phyloP scores from a whole-genome alignment of 306 rosid species.

The Ammopiptanthus mongolicus region DNA sequence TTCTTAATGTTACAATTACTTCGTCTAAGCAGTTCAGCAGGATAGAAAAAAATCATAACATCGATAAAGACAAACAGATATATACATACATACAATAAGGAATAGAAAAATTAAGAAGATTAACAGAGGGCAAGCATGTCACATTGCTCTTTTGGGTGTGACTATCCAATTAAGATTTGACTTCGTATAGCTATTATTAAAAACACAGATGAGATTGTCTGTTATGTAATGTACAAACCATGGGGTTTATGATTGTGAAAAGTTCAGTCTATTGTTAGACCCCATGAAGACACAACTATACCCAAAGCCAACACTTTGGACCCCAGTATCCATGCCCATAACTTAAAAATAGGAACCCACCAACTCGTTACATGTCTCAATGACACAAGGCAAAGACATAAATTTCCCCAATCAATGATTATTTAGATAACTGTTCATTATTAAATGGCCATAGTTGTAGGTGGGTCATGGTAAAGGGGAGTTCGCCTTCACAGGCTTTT shows the following conservation, averaged over 20 bases:
- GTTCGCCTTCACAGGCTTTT: not conserved
- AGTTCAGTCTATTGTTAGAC: slow-evolving; percentile 13
- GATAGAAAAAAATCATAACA: not conserved
- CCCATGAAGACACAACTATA: slow-evolving; percentile 22
- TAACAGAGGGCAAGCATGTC: slow-evolving; percentile 13
- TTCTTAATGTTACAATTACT: not conserved
- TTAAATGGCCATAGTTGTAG: slow-evolving; percentile 31
- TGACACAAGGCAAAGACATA: slow-evolving; percentile 41
- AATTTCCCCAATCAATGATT: slow-evolving; percentile 35
- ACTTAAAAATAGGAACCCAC: slow-evolving; percentile 10
- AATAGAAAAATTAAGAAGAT: not conserved
- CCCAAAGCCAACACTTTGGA: not conserved
- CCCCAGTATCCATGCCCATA: not conserved
- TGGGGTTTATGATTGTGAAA: slow-evolving; percentile 11
- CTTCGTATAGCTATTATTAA: slow-evolving; percentile 18
- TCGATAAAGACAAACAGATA: not conserved
- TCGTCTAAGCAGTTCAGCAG: not conserved
- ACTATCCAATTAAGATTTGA: slow-evolving; percentile 7
- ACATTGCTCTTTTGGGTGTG: not conserved
- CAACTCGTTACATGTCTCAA: slow-evolving; percentile 30
- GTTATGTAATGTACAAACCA: slow-evolving; percentile 14
- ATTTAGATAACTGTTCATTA: slow-evolving; percentile 29
- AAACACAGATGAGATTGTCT: slow-evolving; percentile 25
- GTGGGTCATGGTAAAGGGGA: slow-evolving; percentile 22
- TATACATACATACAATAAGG: not conserved